These are phyloP conservation scores for Chalciporus chontae DNA, from an alignment of 768 basidiomycete genomes.

Conservation along the genomic window DNA sequence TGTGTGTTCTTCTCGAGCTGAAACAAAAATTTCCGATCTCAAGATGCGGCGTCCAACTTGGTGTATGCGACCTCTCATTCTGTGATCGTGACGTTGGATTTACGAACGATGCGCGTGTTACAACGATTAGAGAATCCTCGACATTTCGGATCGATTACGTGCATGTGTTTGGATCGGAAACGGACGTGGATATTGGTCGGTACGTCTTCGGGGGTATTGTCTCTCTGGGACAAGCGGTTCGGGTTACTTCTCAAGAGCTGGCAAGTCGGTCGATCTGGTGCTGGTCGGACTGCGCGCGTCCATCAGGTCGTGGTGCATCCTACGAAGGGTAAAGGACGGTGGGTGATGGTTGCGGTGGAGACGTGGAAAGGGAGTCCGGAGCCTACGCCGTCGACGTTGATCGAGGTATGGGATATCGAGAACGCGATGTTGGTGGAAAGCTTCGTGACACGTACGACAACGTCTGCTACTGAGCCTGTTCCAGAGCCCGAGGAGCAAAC, in stretches of 20 bases:
- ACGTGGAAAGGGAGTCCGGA: conserved; percentile 40
- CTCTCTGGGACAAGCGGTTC: conserved; percentile 95
- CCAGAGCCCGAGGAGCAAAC: conserved; percentile 51
- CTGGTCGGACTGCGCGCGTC: conserved; percentile 54
- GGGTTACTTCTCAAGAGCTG: conserved; percentile 86
- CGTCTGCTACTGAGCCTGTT: conserved; percentile 42
- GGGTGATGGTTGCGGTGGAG: conserved; percentile 84
- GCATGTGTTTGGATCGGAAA: conserved; percentile 79
- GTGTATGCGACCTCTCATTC: conserved; percentile 85
- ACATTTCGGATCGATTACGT: conserved; percentile 83
- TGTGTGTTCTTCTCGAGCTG: neutral
- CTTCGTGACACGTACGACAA: conserved; percentile 56
- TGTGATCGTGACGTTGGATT: conserved; percentile 68
- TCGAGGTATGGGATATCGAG: conserved; percentile 95
- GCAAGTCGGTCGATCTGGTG: conserved; percentile 61
- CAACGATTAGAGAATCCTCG: conserved; percentile 81
- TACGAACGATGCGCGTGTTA: conserved; percentile 77
- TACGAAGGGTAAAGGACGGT: conserved; percentile 80
- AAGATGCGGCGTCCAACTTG: conserved; percentile 78
- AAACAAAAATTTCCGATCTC: too few species aligned
- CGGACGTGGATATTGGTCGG: conserved; percentile 87
- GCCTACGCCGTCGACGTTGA: conserved; percentile 43
- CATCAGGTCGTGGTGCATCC: conserved; percentile 82
- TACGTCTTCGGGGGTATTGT: conserved; percentile 78
- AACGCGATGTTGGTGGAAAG: conserved; percentile 75